phyloP scores from a whole-genome alignment of 2,329 filamentous ascomycete species.

The Ceratocystiopsis sp. region DNA sequence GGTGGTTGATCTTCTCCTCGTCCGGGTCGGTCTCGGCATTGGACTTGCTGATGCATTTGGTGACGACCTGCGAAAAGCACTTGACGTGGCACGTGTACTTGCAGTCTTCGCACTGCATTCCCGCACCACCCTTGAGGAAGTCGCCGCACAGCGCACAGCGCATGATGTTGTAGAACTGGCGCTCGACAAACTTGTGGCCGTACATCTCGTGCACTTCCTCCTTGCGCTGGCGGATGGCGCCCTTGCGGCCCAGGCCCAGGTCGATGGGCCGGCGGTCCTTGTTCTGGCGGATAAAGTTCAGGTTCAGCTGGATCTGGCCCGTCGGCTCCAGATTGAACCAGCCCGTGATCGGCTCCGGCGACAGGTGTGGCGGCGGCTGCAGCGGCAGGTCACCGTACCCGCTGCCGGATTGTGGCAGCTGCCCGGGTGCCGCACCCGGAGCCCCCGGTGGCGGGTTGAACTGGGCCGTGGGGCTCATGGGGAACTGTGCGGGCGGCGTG shows the following conservation, averaged over 20 bases:
- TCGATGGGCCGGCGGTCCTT: conserved; percentile 72
- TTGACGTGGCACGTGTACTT: conserved; percentile 99
- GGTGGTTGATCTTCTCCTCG: conserved; percentile 98
- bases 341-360: conserved; percentile 56
- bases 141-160: conserved; percentile 94
- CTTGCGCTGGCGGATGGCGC: conserved; percentile 91
- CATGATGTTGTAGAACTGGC: conserved; percentile 99
- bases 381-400: conserved; percentile 13
- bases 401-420: conserved; percentile 10
- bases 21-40: conserved; percentile 97
- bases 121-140: conserved; percentile 94
- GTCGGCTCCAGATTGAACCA: conserved; percentile 97
- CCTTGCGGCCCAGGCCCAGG: conserved; percentile 81
- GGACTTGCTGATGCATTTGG: conserved; percentile 98
- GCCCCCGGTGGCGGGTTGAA: conserved; percentile 28
- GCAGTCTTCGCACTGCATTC: conserved; percentile 99
- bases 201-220: conserved; percentile 98
- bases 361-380: conserved; percentile 31
- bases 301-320: conserved; percentile 75
- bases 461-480: conserved; percentile 32
- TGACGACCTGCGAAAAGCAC: conserved; percentile 91
- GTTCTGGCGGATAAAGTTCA: conserved; percentile 84
- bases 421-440: conserved; percentile 14
- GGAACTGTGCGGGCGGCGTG: conserved; percentile 36
- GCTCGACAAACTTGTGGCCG: conserved; percentile 95